Evolutionary conservation across 192 early-diverging fungal genomes (phyloP).

Genomic region (Thamnidium elegans): DNA sequence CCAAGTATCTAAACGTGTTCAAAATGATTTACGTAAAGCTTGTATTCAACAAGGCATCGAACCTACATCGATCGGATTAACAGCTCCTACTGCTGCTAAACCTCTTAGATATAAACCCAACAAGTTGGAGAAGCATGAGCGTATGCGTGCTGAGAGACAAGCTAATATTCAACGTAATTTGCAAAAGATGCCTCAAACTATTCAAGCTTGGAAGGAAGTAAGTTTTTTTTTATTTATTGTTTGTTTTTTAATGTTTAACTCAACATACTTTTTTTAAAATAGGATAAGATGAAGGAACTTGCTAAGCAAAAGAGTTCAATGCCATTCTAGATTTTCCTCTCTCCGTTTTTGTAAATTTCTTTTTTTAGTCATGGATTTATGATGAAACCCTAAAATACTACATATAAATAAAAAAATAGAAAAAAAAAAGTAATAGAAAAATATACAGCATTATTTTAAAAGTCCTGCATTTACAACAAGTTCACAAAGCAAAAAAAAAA

Average conservation of each 20-base stretch:
- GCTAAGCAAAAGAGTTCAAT: slow-evolving; percentile 36
- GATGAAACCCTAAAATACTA: too few relatives aligned
- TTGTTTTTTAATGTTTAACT: neutral
- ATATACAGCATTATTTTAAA: neutral
- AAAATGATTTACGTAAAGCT: slow-evolving; percentile 63
- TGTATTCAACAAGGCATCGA: slow-evolving; percentile 49
- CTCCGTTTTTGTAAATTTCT: neutral
- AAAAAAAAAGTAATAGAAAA: neutral
- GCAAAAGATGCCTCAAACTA: slow-evolving; percentile 40
- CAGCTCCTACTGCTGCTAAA: slow-evolving; percentile 32
- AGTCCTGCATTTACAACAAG: too few relatives aligned
- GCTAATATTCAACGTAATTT: slow-evolving; percentile 33
- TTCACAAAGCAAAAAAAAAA: too few relatives aligned
- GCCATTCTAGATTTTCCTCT: slow-evolving; percentile 29
- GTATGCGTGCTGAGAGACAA: slow-evolving; percentile 37
- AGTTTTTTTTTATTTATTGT: neutral
- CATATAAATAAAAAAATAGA: neutral
- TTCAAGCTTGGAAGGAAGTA: slow-evolving; percentile 41
- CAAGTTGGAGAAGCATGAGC: slow-evolving; percentile 42
- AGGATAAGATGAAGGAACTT: slow-evolving; percentile 39
- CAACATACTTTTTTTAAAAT: slow-evolving; percentile 5
- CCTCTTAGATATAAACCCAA: slow-evolving; percentile 33
- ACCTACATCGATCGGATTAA: slow-evolving; percentile 50
- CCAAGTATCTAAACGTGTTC: slow-evolving; percentile 47
- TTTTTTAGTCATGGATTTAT: neutral